phyloP scores from a whole-genome alignment of 2,329 filamentous ascomycete genomes.

The Metarhizium rileyi region DNA sequence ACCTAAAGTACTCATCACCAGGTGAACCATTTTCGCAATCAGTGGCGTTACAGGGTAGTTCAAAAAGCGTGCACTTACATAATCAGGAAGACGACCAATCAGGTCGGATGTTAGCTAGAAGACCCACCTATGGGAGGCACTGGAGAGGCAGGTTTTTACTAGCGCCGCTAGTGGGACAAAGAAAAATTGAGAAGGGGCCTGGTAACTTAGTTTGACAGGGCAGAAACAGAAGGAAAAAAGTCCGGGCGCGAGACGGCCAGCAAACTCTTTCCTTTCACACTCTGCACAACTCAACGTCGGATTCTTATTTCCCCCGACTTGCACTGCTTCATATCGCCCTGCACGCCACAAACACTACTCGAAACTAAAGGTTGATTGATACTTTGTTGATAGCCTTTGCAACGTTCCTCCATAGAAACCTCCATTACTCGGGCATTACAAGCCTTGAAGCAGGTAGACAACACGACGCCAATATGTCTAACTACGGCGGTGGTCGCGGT shows the following conservation, averaged over 20 bases:
- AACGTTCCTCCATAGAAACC: neutral
- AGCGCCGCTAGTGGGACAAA: slow-evolving; percentile 10
- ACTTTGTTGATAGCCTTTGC: neutral
- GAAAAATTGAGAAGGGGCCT: slow-evolving; percentile 12
- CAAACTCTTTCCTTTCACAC: slow-evolving; percentile 17
- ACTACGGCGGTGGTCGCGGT: slow-evolving; percentile 29
- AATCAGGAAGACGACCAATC: slow-evolving; percentile 5
- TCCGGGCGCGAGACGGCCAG: slow-evolving; percentile 7
- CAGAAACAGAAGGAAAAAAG: slow-evolving; percentile 11
- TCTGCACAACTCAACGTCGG: slow-evolving; percentile 5
- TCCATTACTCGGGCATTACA: neutral
- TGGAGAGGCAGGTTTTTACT: slow-evolving; percentile 9
- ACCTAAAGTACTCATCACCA: too few species aligned
- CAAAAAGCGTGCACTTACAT: neutral
- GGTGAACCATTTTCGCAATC: neutral
- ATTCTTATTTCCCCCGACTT: slow-evolving; percentile 12
- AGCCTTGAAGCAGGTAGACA: neutral
- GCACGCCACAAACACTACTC: slow-evolving; percentile 9
- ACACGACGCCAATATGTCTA: slow-evolving; percentile 32
- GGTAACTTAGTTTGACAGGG: slow-evolving; percentile 2
- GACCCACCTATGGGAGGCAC: neutral
- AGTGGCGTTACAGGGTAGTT: slow-evolving; percentile 1
- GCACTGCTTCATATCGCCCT: slow-evolving; percentile 19
- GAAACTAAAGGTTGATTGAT: neutral
- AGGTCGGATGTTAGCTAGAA: too few species aligned